These are phyloP conservation scores for Amanita rubescens DNA, from an alignment of 768 basidiomycete species.

Conservation along the genomic window DNA sequence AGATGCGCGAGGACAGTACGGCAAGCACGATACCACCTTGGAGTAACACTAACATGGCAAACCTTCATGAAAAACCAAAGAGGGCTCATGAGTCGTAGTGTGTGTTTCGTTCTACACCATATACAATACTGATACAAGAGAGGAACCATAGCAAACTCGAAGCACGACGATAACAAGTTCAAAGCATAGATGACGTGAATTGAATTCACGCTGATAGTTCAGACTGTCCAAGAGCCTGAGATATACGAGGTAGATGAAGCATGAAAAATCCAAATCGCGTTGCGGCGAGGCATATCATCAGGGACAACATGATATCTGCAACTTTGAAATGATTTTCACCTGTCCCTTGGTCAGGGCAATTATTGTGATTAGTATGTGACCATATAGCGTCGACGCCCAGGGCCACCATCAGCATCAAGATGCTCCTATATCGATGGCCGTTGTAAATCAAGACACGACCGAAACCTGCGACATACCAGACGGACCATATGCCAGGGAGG, in stretches of 20 bases:
- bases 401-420: not conserved
- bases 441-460: not conserved
- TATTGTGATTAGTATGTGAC: not conserved
- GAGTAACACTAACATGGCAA: too few species aligned
- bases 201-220: not conserved
- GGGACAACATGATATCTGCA: not conserved
- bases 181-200: too few species aligned
- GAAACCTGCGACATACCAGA: not conserved
- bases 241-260: not conserved
- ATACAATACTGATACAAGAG: too few species aligned
- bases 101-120: too few species aligned
- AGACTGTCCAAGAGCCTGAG: not conserved
- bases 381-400: not conserved
- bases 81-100: too few species aligned
- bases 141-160: too few species aligned
- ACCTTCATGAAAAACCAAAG: too few species aligned
- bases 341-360: too few species aligned
- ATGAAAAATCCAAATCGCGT: not conserved
- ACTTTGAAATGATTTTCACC: too few species aligned
- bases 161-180: too few species aligned
- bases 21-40: too few species aligned
- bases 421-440: not conserved
- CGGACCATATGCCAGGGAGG: not conserved
- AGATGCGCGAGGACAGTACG: too few species aligned
- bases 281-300: not conserved